Conservation (phyloP, 805 yeast species). For the Ogataea corticis region DNA sequence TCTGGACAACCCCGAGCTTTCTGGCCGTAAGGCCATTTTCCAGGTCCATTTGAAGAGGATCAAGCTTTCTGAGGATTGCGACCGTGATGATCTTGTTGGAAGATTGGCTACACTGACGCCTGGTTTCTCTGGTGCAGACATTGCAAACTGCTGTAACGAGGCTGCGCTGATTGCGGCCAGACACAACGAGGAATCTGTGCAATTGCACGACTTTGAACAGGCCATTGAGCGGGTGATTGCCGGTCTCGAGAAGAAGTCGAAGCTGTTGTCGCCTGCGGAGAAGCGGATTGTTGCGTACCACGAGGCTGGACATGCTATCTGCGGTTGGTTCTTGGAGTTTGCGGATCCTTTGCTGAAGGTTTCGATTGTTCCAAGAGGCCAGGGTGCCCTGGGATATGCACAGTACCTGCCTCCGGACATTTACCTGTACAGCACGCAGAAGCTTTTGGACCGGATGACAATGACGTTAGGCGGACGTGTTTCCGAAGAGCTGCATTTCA, state of each 20-base stretch:
- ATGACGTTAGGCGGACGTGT: constrained; percentile 94
- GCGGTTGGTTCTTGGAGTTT: constrained; percentile 87
- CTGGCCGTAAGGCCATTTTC: constrained; percentile 86
- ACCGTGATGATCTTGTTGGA: constrained; percentile 67
- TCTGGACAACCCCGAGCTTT: constrained; percentile 84
- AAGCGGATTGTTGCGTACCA: constrained; percentile 88
- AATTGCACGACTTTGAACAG: constrained; percentile 75
- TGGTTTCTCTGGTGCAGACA: constrained; percentile 95
- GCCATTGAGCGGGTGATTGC: constrained; percentile 95
- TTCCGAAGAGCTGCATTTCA: constrained; percentile 85
- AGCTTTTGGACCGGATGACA: constrained; percentile 81
- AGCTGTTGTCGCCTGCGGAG: constrained; percentile 76
- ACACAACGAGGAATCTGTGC: constrained; percentile 60
- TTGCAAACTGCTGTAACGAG: constrained; percentile 92
- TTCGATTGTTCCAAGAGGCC: constrained; percentile 93
- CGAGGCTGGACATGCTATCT: constrained; percentile 96
- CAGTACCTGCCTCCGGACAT: constrained; percentile 91
- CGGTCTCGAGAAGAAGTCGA: constrained; percentile 86
- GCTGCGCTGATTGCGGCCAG: constrained; percentile 94
- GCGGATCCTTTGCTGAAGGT: constrained; percentile 93
- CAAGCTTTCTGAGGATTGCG: constrained; percentile 45
- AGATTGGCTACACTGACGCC: constrained; percentile 90
- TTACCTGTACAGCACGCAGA: constrained; percentile 72
- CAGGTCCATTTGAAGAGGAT: constrained; percentile 73
- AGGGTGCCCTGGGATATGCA: constrained; percentile 95